Evolutionary conservation across 257 asterid species (phyloP).

Genomic region (Forsythia suspensa): DNA sequence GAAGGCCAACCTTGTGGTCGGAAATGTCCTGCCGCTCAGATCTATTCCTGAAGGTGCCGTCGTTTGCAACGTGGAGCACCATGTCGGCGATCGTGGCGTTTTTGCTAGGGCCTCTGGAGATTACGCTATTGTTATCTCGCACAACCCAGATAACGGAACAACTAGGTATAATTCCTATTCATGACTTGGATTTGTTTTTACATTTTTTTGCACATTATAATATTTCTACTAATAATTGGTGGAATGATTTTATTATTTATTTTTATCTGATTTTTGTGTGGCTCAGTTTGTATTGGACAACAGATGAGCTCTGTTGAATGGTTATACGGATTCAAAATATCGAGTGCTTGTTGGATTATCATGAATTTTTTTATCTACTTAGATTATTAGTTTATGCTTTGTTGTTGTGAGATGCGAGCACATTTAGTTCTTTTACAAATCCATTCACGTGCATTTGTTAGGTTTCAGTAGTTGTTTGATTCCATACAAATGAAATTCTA

Average conservation of each 20-base stretch:
- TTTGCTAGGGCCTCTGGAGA: constrained; percentile 34
- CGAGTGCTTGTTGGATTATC: too few relatives aligned
- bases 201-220: neutral
- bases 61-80: constrained; percentile 33
- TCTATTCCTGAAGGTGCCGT: constrained; percentile 35
- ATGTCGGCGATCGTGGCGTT: constrained; percentile 31
- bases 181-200: neutral
- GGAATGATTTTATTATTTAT: neutral
- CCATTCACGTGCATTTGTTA: neutral
- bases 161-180: constrained; percentile 18
- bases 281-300: neutral
- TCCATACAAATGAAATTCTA: too few relatives aligned
- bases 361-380: too few relatives aligned
- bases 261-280: too few relatives aligned
- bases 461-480: neutral
- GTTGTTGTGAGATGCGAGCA: too few relatives aligned
- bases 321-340: too few relatives aligned
- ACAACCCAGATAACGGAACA: constrained; percentile 35
- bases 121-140: constrained; percentile 35
- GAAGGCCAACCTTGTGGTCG: constrained; percentile 33
- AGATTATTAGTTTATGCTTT: too few relatives aligned
- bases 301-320: too few relatives aligned
- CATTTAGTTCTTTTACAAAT: neutral
- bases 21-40: constrained; percentile 33
- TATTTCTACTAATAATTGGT: neutral